Conservation (phyloP, 129 eudicot genomes). For the Solidago caesia region DNA sequence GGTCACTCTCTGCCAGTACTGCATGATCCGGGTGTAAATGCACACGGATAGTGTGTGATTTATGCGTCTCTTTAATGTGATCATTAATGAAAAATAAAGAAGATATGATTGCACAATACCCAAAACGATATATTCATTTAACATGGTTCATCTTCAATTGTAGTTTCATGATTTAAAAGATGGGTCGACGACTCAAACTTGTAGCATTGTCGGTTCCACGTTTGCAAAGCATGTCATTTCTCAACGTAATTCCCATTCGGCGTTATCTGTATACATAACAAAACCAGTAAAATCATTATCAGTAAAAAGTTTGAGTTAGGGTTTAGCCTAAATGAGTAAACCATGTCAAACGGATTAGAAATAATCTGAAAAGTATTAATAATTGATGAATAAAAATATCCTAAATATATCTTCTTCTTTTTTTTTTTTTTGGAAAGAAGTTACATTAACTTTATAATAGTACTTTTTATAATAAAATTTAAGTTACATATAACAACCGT, state of each 20-base stretch:
- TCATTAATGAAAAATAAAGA: background rate
- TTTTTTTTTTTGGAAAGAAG: no score
- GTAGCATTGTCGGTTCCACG: background rate
- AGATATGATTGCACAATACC: background rate
- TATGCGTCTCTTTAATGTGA: constrained; percentile 6
- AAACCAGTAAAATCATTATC: no score
- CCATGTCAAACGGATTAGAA: no score
- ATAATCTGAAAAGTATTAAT: no score
- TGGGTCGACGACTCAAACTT: background rate
- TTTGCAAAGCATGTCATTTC: constrained; percentile 2
- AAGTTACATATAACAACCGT: no score
- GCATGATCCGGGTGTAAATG: constrained; percentile 8
- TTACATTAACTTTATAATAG: no score
- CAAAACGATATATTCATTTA: constrained; percentile 11
- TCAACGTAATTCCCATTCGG: background rate
- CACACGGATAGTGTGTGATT: constrained; percentile 1
- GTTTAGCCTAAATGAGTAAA: no score
- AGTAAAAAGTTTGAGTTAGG: no score
- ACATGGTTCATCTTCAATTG: background rate
- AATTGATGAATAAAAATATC: no score
- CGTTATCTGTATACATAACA: background rate
- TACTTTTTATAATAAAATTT: no score
- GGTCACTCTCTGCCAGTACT: background rate
- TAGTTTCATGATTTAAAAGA: constrained; percentile 6
- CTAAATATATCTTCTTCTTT: no score